phyloP scores from a whole-genome alignment of 176 grass and related monocot genomes.

The Neostapfia colusana region DNA sequence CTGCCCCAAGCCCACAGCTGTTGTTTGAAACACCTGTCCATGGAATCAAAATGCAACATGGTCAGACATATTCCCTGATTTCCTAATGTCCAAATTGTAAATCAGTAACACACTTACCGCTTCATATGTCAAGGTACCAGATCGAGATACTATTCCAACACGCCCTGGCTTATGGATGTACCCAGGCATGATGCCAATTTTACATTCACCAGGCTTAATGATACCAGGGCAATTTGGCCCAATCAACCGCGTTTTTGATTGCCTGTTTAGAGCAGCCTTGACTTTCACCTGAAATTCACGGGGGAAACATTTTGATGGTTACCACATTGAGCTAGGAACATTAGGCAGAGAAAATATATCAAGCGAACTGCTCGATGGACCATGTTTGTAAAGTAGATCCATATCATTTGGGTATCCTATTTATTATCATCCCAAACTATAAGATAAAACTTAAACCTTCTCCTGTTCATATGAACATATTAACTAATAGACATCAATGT shows the following conservation, averaged over 20 bases:
- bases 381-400: background rate
- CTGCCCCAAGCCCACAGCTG: slow-evolving; percentile 88
- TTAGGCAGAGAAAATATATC: background rate
- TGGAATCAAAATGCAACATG: slow-evolving; percentile 31
- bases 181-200: slow-evolving; percentile 99
- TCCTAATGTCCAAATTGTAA: background rate
- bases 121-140: slow-evolving; percentile 99
- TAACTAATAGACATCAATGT: background rate
- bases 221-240: slow-evolving; percentile 98
- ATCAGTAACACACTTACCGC: slow-evolving; percentile 56
- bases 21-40: slow-evolving; percentile 94
- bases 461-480: background rate
- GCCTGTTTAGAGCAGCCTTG: slow-evolving; percentile 89
- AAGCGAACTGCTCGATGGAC: background rate
- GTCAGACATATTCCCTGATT: slow-evolving; percentile 20
- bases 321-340: background rate
- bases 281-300: slow-evolving; percentile 73
- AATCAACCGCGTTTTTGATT: slow-evolving; percentile 92
- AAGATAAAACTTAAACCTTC: background rate
- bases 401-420: background rate
- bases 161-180: slow-evolving; percentile 96
- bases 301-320: slow-evolving; percentile 23
- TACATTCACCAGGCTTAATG: slow-evolving; percentile 99
- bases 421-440: background rate
- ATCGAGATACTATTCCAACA: slow-evolving; percentile 92